phyloP scores from a whole-genome alignment of 345 rosid genomes.

The Eucalyptus marginata region DNA sequence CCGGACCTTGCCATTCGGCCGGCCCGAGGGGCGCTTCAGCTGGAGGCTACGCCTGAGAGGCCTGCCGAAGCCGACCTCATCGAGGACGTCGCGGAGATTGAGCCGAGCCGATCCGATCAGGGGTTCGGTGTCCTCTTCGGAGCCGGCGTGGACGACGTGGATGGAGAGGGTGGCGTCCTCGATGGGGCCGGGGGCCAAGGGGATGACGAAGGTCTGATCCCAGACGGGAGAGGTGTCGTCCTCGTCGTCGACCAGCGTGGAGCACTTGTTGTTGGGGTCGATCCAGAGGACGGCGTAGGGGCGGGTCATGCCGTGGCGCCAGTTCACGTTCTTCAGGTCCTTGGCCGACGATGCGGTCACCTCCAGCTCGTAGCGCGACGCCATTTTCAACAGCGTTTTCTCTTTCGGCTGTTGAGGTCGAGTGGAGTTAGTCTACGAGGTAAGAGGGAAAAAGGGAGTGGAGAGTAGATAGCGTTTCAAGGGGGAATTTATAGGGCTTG shows the following conservation, averaged over 20 bases:
- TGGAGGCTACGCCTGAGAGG: conserved; percentile 15
- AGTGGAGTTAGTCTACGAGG: too few species aligned
- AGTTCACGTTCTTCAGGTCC: conserved; percentile 75
- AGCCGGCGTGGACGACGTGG: conserved; percentile 66
- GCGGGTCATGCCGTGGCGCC: conserved; percentile 60
- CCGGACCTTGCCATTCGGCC: conserved; percentile 81
- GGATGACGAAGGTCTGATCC: conserved; percentile 45
- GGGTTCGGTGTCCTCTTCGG: conserved; percentile 57
- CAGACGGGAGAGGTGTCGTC: conserved; percentile 58
- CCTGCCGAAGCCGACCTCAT: conserved; percentile 43
- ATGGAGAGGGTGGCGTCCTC: conserved; percentile 35
- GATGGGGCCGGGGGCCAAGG: conserved; percentile 20
- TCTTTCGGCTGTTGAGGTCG: too few species aligned
- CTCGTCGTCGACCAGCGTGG: conserved; percentile 51
- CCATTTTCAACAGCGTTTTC: too few species aligned
- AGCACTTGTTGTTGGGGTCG: conserved; percentile 34
- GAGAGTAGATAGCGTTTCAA: too few species aligned
- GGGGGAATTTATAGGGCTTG: too few species aligned
- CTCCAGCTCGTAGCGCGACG: conserved; percentile 31
- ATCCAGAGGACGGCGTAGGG: conserved; percentile 77
- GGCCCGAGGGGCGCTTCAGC: conserved; percentile 82
- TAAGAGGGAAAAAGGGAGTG: too few species aligned
- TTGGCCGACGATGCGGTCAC: conserved; percentile 49
- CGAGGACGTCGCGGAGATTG: conserved; percentile 46
- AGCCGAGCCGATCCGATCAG: conserved; percentile 69